phyloP scores from a whole-genome alignment of 2,329 filamentous ascomycete species.

The Escovopsis sp. region DNA sequence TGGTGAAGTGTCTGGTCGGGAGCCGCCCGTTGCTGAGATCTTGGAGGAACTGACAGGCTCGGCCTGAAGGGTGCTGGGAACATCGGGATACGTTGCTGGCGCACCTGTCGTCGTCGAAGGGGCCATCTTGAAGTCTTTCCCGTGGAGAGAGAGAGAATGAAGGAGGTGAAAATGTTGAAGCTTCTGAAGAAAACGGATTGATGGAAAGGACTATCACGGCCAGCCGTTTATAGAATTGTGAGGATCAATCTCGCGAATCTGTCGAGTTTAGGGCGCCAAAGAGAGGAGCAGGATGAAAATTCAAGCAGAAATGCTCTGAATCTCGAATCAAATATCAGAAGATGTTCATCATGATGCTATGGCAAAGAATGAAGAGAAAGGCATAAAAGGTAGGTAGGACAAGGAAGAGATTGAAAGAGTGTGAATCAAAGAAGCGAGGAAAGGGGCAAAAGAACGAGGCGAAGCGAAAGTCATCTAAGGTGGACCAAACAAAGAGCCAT shows the following conservation, averaged over 20 bases:
- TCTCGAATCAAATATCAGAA: background rate
- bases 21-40: constrained; percentile 16
- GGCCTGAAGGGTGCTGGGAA: constrained; percentile 23
- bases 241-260: background rate
- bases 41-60: constrained; percentile 23
- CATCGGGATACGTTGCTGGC: constrained; percentile 19
- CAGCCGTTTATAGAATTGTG: constrained; percentile 2
- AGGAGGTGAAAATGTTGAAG: background rate
- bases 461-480: too few relatives aligned
- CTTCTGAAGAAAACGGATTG: constrained; percentile 1
- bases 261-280: background rate
- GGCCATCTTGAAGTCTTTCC: constrained; percentile 22
- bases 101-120: constrained; percentile 20
- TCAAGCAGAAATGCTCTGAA: background rate
- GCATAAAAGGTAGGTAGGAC: background rate
- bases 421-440: too few relatives aligned
- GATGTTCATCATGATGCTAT: background rate
- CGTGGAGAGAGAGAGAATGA: constrained; percentile 8
- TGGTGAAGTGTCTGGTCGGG: constrained; percentile 42
- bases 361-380: background rate
- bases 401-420: background rate
- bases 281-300: background rate
- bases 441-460: too few relatives aligned
- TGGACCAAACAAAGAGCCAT: too few relatives aligned
- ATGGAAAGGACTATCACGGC: constrained; percentile 5